Percentiles rank a stretch among this genome's conserved stretches.
phyloP scores from a whole-genome alignment of 2,329 filamentous ascomycete genomes.

The Pseudocercospora cruenta region DNA sequence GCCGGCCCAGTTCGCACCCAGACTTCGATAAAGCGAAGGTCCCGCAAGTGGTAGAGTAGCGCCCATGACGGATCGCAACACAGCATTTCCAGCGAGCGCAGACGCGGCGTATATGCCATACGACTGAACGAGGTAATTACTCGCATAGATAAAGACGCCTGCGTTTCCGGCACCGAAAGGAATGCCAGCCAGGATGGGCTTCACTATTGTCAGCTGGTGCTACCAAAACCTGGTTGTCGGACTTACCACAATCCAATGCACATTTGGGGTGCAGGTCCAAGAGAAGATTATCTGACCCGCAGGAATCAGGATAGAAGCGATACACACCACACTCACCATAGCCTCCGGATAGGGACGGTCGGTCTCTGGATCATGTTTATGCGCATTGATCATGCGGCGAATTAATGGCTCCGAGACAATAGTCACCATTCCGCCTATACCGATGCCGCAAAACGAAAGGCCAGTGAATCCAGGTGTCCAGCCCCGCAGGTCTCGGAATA shows the following conservation, averaged over 20 bases:
- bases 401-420: constrained; percentile 68
- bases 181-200: constrained; percentile 74
- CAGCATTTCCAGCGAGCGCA: constrained; percentile 77
- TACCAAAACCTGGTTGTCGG: background rate
- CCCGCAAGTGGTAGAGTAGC: constrained; percentile 78
- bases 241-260: constrained; percentile 71
- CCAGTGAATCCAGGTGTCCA: constrained; percentile 76
- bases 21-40: constrained; percentile 67
- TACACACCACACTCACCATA: constrained; percentile 76
- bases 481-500: constrained; percentile 74
- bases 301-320: constrained; percentile 74
- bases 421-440: constrained; percentile 58
- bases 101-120: constrained; percentile 83
- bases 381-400: constrained; percentile 75
- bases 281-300: constrained; percentile 83
- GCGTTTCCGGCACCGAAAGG: constrained; percentile 79
- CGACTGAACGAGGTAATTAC: constrained; percentile 76
- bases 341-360: constrained; percentile 76
- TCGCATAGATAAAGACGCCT: constrained; percentile 78
- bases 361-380: constrained; percentile 74
- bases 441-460: constrained; percentile 75
- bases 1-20: constrained; percentile 78
- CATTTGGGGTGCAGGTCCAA: constrained; percentile 82
- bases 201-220: background rate
- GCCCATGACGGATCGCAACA: constrained; percentile 73